These are phyloP conservation scores for Microglena sp. DNA, from an alignment of 139 green algal genomes.

Conservation along the genomic window DNA sequence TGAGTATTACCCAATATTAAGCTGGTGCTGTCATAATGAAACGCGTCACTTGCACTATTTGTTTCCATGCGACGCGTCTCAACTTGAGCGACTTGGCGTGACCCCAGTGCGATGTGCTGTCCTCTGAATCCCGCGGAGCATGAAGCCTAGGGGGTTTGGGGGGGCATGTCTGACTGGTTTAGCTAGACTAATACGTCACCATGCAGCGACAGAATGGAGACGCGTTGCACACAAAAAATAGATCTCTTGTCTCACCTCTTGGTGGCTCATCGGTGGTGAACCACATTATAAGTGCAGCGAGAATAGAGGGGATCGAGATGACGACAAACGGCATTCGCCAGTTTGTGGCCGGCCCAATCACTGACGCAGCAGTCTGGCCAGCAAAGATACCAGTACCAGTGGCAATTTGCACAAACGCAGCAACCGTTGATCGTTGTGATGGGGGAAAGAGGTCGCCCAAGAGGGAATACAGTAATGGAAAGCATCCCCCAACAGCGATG, in stretches of 20 bases:
- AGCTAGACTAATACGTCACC: too few species aligned
- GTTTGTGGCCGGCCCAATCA: conserved; percentile 51
- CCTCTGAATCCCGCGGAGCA: too few species aligned
- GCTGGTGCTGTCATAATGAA: too few species aligned
- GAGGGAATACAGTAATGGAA: conserved; percentile 55
- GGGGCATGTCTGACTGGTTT: too few species aligned
- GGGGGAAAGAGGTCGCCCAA: conserved; percentile 14
- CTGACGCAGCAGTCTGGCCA: conserved; percentile 61
- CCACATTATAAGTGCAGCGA: conserved; percentile 48
- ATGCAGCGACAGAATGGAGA: too few species aligned
- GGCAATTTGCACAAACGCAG: conserved; percentile 53
- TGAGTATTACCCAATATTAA: too few species aligned
- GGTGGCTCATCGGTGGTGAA: conserved; percentile 47
- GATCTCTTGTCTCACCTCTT: conserved; percentile 34
- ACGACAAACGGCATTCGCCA: conserved; percentile 82
- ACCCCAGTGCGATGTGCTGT: too few species aligned
- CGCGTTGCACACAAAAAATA: too few species aligned
- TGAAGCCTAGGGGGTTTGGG: too few species aligned
- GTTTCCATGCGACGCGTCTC: too few species aligned
- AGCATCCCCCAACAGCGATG: conserved; percentile 64
- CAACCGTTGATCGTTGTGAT: conserved; percentile 15
- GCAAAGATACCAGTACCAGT: conserved; percentile 51
- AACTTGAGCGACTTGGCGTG: too few species aligned
- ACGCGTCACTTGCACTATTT: too few species aligned
- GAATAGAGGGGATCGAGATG: conserved; percentile 49